Evolutionary conservation across 306 rosid genomes (phyloP).

Genomic region (Prunus padus): DNA sequence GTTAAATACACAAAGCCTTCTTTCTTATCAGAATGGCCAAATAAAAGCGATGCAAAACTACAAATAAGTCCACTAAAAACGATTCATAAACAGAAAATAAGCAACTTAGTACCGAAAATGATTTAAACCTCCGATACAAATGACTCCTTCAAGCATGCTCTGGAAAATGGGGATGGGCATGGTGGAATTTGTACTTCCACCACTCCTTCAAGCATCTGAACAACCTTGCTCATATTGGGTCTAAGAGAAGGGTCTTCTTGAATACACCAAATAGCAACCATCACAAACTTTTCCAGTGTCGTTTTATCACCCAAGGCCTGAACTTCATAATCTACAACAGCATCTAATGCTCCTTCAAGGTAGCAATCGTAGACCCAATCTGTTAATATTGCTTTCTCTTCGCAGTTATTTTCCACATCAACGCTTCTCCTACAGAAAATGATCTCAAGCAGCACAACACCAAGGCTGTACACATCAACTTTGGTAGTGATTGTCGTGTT

Average conservation of each 20-base stretch:
- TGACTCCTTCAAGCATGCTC: not conserved
- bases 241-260: conserved; percentile 30
- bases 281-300: conserved; percentile 14
- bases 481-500: conserved; percentile 31
- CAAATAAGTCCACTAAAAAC: not conserved
- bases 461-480: conserved; percentile 42
- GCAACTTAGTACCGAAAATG: not conserved
- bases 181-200: conserved; percentile 36
- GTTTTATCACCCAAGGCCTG: conserved; percentile 10
- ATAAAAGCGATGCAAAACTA: not conserved
- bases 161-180: conserved; percentile 27
- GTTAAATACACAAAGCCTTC: too few species aligned
- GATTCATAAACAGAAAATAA: not conserved
- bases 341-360: not conserved
- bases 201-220: conserved; percentile 43
- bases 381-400: not conserved
- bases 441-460: conserved; percentile 33
- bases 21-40: too few species aligned
- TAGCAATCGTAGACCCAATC: conserved; percentile 35
- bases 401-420: not conserved
- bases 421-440: conserved; percentile 36
- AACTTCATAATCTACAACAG: conserved; percentile 6
- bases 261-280: conserved; percentile 35
- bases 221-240: conserved; percentile 34
- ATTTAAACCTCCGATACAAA: not conserved